Percentiles rank a stretch among this genome's conserved stretches.
Conservation (phyloP, 805 yeast species). For the Wickerhamomyces kurtzmanii region DNA sequence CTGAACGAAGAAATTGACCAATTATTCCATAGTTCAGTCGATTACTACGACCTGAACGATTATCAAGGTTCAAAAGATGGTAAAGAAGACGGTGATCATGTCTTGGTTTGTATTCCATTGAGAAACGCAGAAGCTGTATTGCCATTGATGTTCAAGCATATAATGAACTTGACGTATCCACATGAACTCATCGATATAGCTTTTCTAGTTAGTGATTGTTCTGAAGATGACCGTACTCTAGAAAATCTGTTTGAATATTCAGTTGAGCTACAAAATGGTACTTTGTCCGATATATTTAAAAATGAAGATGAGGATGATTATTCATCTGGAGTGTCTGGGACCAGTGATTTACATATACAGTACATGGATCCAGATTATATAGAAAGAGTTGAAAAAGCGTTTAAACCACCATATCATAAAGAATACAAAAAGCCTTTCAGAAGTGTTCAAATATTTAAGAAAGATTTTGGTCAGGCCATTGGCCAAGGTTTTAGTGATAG, state of each 20-base stretch:
- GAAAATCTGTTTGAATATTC: conserved; percentile 58
- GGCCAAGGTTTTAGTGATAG: conserved; percentile 82
- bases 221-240: conserved; percentile 54
- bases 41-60: conserved; percentile 50
- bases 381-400: conserved; percentile 46
- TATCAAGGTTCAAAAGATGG: conserved; percentile 47
- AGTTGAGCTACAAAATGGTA: conserved; percentile 62
- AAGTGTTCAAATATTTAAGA: conserved; percentile 68
- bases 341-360: conserved; percentile 51
- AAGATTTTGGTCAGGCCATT: conserved; percentile 75
- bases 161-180: conserved; percentile 81
- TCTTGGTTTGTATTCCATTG: conserved; percentile 64
- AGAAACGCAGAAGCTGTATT: conserved; percentile 71
- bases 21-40: conserved; percentile 36
- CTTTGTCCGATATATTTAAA: conserved; percentile 35
- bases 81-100: conserved; percentile 42
- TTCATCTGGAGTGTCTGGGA: conserved; percentile 29
- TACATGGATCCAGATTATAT: conserved; percentile 65
- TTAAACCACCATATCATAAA: conserved; percentile 55
- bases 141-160: conserved; percentile 75
- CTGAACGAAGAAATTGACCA: conserved; percentile 23
- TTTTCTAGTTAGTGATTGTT: conserved; percentile 73
- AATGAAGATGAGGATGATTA: conserved; percentile 28
- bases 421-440: conserved; percentile 64
- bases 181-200: conserved; percentile 75